Percentiles rank a stretch among this genome's conserved stretches.
Evolutionary conservation across 2,329 filamentous ascomycete genomes (phyloP).

Genomic region (Stemphylium vesicarium): DNA sequence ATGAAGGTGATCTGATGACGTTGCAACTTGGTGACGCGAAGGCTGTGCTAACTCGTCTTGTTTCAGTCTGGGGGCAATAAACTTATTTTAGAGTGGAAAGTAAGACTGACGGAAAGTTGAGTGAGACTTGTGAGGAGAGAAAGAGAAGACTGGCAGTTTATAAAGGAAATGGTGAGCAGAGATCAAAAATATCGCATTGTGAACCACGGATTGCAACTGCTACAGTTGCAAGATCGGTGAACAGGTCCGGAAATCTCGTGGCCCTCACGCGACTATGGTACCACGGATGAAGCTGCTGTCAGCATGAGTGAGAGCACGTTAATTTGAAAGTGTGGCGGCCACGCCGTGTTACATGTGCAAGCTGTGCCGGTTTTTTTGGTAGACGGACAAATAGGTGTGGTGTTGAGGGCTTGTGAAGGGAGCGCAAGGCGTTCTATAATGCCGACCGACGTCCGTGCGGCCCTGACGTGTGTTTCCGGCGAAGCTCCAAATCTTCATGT

Average conservation of each 20-base stretch:
- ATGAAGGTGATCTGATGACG: slow-evolving; percentile 39
- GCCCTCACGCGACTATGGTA: neutral
- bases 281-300: neutral
- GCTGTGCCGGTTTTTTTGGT: too few relatives aligned
- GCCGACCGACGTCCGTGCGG: slow-evolving; percentile 15
- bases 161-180: slow-evolving; percentile 1
- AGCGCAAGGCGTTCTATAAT: too few relatives aligned
- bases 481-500: slow-evolving; percentile 27
- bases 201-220: neutral
- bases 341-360: too few relatives aligned
- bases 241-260: neutral
- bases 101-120: neutral
- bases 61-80: slow-evolving; percentile 12
- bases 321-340: too few relatives aligned
- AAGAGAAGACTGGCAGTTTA: too few relatives aligned
- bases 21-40: slow-evolving; percentile 20
- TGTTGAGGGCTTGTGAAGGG: too few relatives aligned
- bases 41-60: slow-evolving; percentile 25
- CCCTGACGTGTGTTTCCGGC: slow-evolving; percentile 16
- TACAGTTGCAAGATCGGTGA: neutral
- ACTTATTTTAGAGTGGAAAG: neutral
- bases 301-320: neutral
- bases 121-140: neutral
- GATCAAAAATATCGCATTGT: neutral
- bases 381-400: too few relatives aligned